Conservation (phyloP, 805 yeast genomes). For the Wickerhamomyces sydowiorum region DNA sequence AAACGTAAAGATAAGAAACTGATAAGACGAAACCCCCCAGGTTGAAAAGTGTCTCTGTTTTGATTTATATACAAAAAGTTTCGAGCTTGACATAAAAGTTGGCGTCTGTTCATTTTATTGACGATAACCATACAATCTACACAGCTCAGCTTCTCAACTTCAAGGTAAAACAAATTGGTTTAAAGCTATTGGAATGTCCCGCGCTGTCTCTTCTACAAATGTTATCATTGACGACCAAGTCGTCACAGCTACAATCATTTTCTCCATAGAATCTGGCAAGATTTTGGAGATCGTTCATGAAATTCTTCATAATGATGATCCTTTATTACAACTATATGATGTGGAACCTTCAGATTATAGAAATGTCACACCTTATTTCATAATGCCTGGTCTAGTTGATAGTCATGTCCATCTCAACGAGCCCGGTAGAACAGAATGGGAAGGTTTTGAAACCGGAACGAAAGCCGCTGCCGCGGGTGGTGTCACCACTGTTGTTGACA, state of each 20-base stretch:
- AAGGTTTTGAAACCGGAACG: slow-evolving; percentile 95
- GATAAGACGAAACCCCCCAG: no score
- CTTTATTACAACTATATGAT: slow-evolving; percentile 34
- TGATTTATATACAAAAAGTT: no score
- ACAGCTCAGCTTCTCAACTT: no score
- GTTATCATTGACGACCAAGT: slow-evolving; percentile 46
- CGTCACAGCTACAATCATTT: slow-evolving; percentile 60
- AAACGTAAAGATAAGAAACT: no score
- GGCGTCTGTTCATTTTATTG: no score
- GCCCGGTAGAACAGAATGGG: slow-evolving; percentile 99
- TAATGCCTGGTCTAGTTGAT: slow-evolving; percentile 90
- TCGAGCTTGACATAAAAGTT: no score
- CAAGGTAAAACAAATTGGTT: no score
- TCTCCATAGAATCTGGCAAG: slow-evolving; percentile 49
- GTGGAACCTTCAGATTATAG: slow-evolving; percentile 37
- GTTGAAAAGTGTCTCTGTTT: no score
- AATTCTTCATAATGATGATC: slow-evolving; percentile 34
- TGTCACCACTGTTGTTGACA: slow-evolving; percentile 90
- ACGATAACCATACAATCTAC: no score
- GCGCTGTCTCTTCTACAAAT: slow-evolving; percentile 55
- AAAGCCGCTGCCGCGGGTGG: slow-evolving; percentile 95
- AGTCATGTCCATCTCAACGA: slow-evolving; percentile 93
- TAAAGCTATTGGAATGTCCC: no score
- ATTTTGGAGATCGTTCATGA: slow-evolving; percentile 46
- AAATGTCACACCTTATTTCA: slow-evolving; percentile 54